These are phyloP conservation scores for Heterobasidion irregulare DNA, from an alignment of 1,284 basidiomycete genomes.

Conservation along the genomic window DNA sequence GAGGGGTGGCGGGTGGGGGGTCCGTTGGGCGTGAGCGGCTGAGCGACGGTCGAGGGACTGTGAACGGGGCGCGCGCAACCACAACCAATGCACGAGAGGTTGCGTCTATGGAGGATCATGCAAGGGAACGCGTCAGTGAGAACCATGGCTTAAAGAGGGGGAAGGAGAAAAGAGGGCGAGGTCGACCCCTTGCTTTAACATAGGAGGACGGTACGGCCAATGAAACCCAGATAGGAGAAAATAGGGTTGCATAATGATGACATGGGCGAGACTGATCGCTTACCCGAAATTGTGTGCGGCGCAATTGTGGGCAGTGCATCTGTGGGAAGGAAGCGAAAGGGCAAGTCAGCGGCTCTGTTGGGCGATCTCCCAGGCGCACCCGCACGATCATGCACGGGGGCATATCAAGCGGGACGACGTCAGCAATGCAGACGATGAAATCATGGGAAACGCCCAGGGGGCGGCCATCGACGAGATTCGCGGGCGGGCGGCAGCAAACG, in stretches of 20 bases:
- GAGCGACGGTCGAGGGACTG: conserved; percentile 13
- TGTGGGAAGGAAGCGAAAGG: conserved; percentile 2
- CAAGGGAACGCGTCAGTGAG: conserved; percentile 20
- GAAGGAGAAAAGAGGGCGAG: background rate
- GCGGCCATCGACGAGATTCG: too few species aligned
- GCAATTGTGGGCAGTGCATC: conserved; percentile 8
- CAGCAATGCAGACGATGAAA: conserved; percentile 4
- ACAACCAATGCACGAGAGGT: conserved; percentile 65
- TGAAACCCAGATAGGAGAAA: background rate
- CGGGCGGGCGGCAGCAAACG: too few species aligned
- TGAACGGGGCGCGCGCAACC: conserved; percentile 46
- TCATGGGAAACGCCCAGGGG: background rate
- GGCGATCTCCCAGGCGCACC: too few species aligned
- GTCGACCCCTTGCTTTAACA: too few species aligned
- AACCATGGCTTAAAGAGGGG: background rate
- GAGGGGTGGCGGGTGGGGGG: conserved; percentile 14
- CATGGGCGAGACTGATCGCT: background rate
- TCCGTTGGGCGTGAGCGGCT: conserved; percentile 17
- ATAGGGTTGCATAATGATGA: background rate
- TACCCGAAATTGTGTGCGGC: conserved; percentile 14
- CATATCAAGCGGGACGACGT: too few species aligned
- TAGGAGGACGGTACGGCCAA: too few species aligned
- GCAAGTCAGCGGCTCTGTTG: conserved; percentile 1
- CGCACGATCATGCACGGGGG: too few species aligned
- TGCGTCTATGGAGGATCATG: conserved; percentile 50